Evolutionary conservation across 2,329 filamentous ascomycete species (phyloP).

Genomic region (Cytospora schulzeri): DNA sequence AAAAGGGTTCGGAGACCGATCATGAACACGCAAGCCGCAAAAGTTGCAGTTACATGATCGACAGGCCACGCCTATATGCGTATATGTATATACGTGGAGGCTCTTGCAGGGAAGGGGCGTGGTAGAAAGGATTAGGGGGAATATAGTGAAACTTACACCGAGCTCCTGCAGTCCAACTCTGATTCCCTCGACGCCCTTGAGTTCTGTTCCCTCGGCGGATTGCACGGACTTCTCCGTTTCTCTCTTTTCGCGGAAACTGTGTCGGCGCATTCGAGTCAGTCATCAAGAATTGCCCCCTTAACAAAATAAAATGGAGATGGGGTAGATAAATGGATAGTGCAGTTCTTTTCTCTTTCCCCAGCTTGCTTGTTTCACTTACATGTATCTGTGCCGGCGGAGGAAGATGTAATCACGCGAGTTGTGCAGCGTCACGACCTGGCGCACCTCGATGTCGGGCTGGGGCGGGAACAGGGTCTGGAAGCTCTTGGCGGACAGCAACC

Average conservation of each 20-base stretch:
- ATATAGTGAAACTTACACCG: conserved; percentile 48
- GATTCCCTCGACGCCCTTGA: conserved; percentile 84
- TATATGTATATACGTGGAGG: conserved; percentile 30
- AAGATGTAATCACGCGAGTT: conserved; percentile 98
- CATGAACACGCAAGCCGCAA: background rate
- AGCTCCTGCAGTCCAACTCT: conserved; percentile 88
- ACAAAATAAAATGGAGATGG: background rate
- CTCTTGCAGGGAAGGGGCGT: background rate
- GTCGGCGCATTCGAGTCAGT: background rate
- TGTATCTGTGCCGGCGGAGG: conserved; percentile 59
- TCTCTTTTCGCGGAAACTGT: conserved; percentile 77
- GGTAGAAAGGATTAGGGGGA: background rate
- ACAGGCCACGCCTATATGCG: background rate
- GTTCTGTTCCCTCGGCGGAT: conserved; percentile 76
- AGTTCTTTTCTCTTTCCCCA: background rate
- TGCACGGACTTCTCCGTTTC: conserved; percentile 85
- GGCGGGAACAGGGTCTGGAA: conserved; percentile 81
- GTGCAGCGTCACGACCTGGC: conserved; percentile 89
- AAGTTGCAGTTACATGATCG: conserved; percentile 14
- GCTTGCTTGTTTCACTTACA: too few species aligned
- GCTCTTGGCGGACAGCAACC: conserved; percentile 81
- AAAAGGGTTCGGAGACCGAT: background rate
- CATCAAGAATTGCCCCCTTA: background rate
- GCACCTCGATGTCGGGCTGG: conserved; percentile 78
- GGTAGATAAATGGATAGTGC: too few species aligned